phyloP scores from a whole-genome alignment of 2,329 filamentous ascomycete genomes.

The Aspergillus tubingensis region DNA sequence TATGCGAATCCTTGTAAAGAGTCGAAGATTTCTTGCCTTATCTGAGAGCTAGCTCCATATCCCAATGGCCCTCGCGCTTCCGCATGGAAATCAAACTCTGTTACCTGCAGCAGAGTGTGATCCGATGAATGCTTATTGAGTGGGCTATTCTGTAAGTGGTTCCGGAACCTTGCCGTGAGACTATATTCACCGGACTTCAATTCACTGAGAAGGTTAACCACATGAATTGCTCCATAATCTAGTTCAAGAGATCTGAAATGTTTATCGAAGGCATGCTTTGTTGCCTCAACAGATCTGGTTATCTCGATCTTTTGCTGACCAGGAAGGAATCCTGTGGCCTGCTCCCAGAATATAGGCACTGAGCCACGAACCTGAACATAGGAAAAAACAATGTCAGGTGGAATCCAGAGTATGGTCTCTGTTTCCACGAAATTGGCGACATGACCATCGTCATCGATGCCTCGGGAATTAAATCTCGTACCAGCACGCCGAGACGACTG shows the following conservation, averaged over 20 bases:
- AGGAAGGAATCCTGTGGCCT: conserved; percentile 80
- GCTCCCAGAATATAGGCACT: conserved; percentile 97
- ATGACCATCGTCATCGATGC: conserved; percentile 95
- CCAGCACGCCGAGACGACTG: conserved; percentile 88
- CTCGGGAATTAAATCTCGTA: conserved; percentile 93
- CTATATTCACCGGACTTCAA: conserved; percentile 84
- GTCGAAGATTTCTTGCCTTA: conserved; percentile 73
- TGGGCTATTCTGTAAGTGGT: conserved; percentile 73
- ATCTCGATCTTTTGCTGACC: conserved; percentile 93
- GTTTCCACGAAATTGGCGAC: conserved; percentile 99
- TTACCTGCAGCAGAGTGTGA: conserved; percentile 74
- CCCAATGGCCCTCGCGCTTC: conserved; percentile 84
- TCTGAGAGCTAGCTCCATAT: conserved; percentile 87
- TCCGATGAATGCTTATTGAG: conserved; percentile 64
- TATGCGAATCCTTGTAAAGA: conserved; percentile 91
- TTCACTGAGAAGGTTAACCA: conserved; percentile 91
- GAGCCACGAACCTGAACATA: conserved; percentile 92
- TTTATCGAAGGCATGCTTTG: conserved; percentile 91
- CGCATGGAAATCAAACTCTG: conserved; percentile 95
- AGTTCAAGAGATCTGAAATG: conserved; percentile 87
- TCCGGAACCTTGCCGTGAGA: conserved; percentile 75
- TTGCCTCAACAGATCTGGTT: conserved; percentile 84
- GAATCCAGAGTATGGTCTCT: conserved; percentile 88
- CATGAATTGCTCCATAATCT: conserved; percentile 85
- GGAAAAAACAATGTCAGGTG: conserved; percentile 76